Conservation (phyloP, 139 green algal genomes). For the Chlorokybus atmophyticus region DNA sequence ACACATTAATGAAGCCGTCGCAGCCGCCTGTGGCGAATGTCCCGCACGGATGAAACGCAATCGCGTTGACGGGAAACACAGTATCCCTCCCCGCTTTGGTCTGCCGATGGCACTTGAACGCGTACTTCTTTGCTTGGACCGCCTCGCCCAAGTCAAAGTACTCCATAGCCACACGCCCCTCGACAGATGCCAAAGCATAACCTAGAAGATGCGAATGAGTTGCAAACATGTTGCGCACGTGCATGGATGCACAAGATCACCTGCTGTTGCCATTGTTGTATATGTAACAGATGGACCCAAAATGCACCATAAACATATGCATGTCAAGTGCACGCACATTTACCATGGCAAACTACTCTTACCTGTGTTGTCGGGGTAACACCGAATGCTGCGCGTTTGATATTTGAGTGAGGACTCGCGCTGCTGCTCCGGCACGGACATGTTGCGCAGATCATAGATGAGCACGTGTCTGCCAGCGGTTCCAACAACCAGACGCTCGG, state of each 20-base stretch:
- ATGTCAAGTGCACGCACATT: neutral
- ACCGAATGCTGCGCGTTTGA: conserved; percentile 68
- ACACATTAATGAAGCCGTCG: conserved; percentile 77
- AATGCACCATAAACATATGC: neutral
- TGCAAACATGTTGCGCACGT: neutral
- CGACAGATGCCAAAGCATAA: conserved; percentile 65
- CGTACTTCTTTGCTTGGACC: conserved; percentile 61
- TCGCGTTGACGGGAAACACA: conserved; percentile 61
- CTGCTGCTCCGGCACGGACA: conserved; percentile 43
- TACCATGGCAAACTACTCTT: neutral
- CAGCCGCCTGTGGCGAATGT: conserved; percentile 85
- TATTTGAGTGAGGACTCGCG: conserved; percentile 63
- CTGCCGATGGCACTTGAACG: conserved; percentile 80
- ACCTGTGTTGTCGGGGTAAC: conserved; percentile 45
- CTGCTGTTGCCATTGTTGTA: too few relatives aligned
- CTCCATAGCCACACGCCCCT: conserved; percentile 80
- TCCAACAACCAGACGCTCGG: conserved; percentile 51
- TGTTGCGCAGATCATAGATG: conserved; percentile 58
- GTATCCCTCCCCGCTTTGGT: conserved; percentile 41
- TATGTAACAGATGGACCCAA: too few relatives aligned
- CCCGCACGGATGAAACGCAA: conserved; percentile 34
- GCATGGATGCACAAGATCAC: too few relatives aligned
- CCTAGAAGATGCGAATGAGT: conserved; percentile 9
- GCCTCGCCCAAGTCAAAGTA: conserved; percentile 47
- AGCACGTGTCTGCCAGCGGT: conserved; percentile 56